These are phyloP conservation scores for Turritis glabra DNA, from an alignment of 345 rosid genomes.

Conservation along the genomic window DNA sequence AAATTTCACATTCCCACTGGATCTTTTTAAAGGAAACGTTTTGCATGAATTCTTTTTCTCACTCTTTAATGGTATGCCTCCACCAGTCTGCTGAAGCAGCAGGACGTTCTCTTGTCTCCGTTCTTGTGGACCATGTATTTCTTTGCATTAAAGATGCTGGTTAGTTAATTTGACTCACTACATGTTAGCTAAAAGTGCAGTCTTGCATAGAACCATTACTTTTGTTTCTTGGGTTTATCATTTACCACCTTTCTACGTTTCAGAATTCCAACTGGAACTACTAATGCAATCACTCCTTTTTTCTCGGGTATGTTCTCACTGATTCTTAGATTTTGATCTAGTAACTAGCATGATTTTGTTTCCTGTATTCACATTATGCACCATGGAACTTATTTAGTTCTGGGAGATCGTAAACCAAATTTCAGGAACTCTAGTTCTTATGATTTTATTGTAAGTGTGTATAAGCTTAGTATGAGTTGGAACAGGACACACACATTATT, in stretches of 20 bases:
- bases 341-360: slow-evolving; percentile 23
- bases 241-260: slow-evolving; percentile 29
- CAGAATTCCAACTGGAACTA: slow-evolving; percentile 96
- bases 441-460: not conserved
- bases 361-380: slow-evolving; percentile 21
- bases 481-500: slow-evolving; percentile 5
- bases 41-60: slow-evolving; percentile 6
- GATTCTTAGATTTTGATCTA: slow-evolving; percentile 19
- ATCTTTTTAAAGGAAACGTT: not conserved
- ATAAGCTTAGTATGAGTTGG: slow-evolving; percentile 6
- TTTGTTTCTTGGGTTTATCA: slow-evolving; percentile 17
- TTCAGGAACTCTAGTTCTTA: not conserved
- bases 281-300: slow-evolving; percentile 92
- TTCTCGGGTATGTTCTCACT: slow-evolving; percentile 72
- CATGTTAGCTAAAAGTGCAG: slow-evolving; percentile 4
- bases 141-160: slow-evolving; percentile 95
- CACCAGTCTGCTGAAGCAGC: slow-evolving; percentile 91
- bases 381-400: slow-evolving; percentile 17
- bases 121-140: slow-evolving; percentile 96
- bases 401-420: not conserved
- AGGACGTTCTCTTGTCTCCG: slow-evolving; percentile 80
- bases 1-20: not conserved
- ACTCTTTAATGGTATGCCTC: slow-evolving; percentile 37
- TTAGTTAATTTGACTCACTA: slow-evolving; percentile 44
- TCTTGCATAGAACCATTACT: slow-evolving; percentile 12